These are phyloP conservation scores for Trypanosoma theileri DNA, from an alignment of 208 protist genomes.

Conservation along the genomic window DNA sequence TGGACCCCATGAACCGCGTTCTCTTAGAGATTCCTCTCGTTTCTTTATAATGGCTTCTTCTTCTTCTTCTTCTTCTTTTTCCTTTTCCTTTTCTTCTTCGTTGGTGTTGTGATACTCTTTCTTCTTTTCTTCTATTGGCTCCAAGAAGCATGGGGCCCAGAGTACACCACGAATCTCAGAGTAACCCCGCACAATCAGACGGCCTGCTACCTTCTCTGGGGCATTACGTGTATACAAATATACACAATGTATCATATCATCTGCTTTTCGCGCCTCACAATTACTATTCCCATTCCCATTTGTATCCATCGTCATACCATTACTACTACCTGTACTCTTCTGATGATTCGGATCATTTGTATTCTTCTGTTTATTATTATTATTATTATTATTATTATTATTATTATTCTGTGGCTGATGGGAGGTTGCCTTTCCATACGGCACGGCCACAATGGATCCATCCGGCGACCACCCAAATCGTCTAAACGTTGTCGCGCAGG, in stretches of 20 bases:
- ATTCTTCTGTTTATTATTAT: neutral
- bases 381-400: slow-evolving; percentile 2
- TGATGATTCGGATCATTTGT: no score
- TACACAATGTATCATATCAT: slow-evolving; percentile 78
- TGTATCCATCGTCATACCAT: neutral
- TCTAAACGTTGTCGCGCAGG: slow-evolving; percentile 71
- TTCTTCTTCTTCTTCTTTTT: slow-evolving; percentile 13
- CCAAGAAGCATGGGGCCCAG: slow-evolving; percentile 83
- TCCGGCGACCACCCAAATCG: slow-evolving; percentile 83
- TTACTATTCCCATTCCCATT: slow-evolving; percentile 1
- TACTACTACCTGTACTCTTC: no score
- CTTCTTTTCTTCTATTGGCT: slow-evolving; percentile 31
- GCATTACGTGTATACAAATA: slow-evolving; percentile 75
- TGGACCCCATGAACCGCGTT: slow-evolving; percentile 62
- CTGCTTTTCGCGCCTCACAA: slow-evolving; percentile 22
- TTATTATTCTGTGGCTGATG: slow-evolving; percentile 5
- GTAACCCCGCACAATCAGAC: slow-evolving; percentile 60
- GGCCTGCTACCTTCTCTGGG: slow-evolving; percentile 54
- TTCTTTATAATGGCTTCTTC: slow-evolving; percentile 13
- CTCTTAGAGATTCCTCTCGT: slow-evolving; percentile 1
- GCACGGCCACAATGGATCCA: slow-evolving; percentile 70
- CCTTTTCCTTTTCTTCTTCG: neutral
- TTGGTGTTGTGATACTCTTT: neutral
- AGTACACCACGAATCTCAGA: slow-evolving; percentile 75
- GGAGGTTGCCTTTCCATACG: slow-evolving; percentile 64